phyloP scores from a whole-genome alignment of 2,329 filamentous ascomycete genomes.

The Fusarium aywerte region DNA sequence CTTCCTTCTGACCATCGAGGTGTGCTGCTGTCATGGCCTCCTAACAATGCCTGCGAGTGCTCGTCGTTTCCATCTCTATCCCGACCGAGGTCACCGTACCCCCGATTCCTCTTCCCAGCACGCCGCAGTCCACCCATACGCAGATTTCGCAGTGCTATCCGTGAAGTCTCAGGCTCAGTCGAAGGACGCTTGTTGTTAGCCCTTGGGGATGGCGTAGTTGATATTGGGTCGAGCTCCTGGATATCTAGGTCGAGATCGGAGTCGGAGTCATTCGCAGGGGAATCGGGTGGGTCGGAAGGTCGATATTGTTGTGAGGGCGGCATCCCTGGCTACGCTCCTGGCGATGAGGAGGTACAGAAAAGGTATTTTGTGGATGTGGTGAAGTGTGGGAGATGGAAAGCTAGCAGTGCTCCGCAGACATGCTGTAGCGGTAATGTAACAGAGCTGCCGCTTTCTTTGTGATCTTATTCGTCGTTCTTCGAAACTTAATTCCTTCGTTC shows the following conservation, averaged over 20 bases:
- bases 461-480: not conserved
- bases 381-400: slow-evolving; percentile 25
- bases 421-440: slow-evolving; percentile 35
- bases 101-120: slow-evolving; percentile 63
- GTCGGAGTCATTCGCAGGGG: slow-evolving; percentile 75
- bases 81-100: slow-evolving; percentile 70
- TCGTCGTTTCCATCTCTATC: slow-evolving; percentile 69
- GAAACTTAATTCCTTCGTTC: not conserved
- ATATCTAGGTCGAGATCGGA: slow-evolving; percentile 81
- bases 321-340: slow-evolving; percentile 59
- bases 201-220: slow-evolving; percentile 51
- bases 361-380: slow-evolving; percentile 30
- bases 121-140: slow-evolving; percentile 73
- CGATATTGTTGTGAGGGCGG: slow-evolving; percentile 64
- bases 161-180: slow-evolving; percentile 59
- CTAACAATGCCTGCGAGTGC: slow-evolving; percentile 74
- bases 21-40: slow-evolving; percentile 66
- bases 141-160: slow-evolving; percentile 77
- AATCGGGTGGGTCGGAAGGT: slow-evolving; percentile 71
- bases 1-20: slow-evolving; percentile 70
- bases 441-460: slow-evolving; percentile 1
- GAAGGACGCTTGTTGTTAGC: slow-evolving; percentile 45
- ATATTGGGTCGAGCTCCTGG: slow-evolving; percentile 78
- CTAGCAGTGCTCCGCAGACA: slow-evolving; percentile 43
- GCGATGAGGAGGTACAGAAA: slow-evolving; percentile 21